Conservation (phyloP, 495 filamentous ascomycete genomes). For the Podospora fimiseda region DNA sequence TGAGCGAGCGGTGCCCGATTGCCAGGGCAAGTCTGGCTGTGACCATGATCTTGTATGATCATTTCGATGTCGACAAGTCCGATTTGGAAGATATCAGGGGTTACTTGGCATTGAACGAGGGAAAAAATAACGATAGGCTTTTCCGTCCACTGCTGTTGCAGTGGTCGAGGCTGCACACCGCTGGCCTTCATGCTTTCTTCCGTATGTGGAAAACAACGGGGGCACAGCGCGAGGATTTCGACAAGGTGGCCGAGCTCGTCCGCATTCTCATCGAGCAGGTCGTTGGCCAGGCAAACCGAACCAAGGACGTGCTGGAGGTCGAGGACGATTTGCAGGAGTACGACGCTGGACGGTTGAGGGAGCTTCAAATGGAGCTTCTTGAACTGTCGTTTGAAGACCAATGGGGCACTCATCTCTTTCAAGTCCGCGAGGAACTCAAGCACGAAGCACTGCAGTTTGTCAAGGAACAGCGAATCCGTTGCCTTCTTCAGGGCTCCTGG, state of each 20-base stretch:
- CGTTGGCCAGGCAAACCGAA: slow-evolving; percentile 73
- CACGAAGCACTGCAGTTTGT: slow-evolving; percentile 92
- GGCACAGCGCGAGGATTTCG: slow-evolving; percentile 78
- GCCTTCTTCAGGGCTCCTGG: slow-evolving; percentile 83
- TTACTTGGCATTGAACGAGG: slow-evolving; percentile 70
- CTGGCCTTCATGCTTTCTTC: slow-evolving; percentile 82
- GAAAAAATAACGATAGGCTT: slow-evolving; percentile 72
- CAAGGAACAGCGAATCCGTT: slow-evolving; percentile 94
- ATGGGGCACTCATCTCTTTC: slow-evolving; percentile 83
- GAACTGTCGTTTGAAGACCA: slow-evolving; percentile 88
- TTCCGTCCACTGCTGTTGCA: slow-evolving; percentile 87
- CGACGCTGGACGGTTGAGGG: slow-evolving; percentile 66
- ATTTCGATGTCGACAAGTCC: slow-evolving; percentile 88
- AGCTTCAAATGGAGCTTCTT: slow-evolving; percentile 91
- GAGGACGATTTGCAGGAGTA: slow-evolving; percentile 85
- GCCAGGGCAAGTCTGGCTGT: slow-evolving; percentile 82
- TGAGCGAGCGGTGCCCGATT: slow-evolving; percentile 75
- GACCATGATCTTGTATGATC: slow-evolving; percentile 83
- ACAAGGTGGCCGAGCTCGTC: slow-evolving; percentile 84
- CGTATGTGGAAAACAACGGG: slow-evolving; percentile 86
- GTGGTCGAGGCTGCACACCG: slow-evolving; percentile 92
- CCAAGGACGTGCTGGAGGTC: slow-evolving; percentile 79
- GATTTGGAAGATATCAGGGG: slow-evolving; percentile 74
- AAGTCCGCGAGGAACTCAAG: slow-evolving; percentile 88
- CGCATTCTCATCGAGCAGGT: slow-evolving; percentile 89